Evolutionary conservation across 257 asterid genomes (phyloP).

Genomic region (Przewalskia tangutica): DNA sequence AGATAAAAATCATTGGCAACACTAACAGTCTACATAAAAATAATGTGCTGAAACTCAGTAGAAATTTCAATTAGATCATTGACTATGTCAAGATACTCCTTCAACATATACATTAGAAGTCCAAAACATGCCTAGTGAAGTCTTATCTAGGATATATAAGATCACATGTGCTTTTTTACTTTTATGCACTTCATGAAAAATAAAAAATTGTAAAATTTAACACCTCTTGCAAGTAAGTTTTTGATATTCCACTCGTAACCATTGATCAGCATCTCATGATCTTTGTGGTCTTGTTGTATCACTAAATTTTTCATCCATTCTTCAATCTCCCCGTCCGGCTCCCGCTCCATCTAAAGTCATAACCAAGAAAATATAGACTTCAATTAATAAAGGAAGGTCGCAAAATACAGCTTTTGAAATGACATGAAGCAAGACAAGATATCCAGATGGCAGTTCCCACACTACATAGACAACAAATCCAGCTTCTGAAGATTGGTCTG

Average conservation of each 20-base stretch:
- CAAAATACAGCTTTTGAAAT: neutral
- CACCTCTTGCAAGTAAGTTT: neutral
- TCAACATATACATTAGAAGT: neutral
- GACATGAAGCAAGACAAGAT: neutral
- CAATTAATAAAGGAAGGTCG: neutral
- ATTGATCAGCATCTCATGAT: neutral
- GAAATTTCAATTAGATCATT: neutral
- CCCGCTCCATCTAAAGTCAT: neutral
- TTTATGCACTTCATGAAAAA: neutral
- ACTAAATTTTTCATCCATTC: neutral
- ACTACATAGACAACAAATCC: neutral
- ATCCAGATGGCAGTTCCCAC: neutral
- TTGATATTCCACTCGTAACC: neutral
- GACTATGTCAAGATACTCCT: neutral
- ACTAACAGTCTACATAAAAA: neutral
- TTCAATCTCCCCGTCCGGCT: neutral
- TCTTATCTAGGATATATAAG: neutral
- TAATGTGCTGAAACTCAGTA: neutral
- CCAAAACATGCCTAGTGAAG: neutral
- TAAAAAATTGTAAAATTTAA: neutral
- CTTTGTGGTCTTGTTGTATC: neutral
- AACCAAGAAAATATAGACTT: neutral
- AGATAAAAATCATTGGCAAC: neutral
- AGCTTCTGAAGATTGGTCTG: neutral
- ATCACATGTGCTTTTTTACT: neutral